Evolutionary conservation across 1,284 basidiomycete species (phyloP), one percentile per base, ranked within the genome.

Genomic region (Tilletia walkeri): DNA sequence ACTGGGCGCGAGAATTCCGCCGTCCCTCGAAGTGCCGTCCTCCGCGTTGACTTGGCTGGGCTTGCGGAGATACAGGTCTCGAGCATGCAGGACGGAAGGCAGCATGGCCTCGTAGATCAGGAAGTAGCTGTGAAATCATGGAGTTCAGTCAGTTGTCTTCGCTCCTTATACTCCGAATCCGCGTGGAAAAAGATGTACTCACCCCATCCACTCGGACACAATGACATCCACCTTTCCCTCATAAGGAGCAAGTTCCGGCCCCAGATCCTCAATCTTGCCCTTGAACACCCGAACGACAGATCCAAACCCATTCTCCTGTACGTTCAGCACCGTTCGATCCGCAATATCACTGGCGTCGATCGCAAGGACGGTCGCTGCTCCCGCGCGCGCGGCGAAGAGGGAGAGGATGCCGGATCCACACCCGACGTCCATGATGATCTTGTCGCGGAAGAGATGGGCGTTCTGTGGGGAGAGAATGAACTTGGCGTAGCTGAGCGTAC

Each of bases 51-150:
- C 14, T 18, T 38, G 9, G 41, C 38, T 66, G 45, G 65, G 65
- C 53, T 87, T 86, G 56, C 53, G 53, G 14, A 98, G 87, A 85
- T 94, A 97, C 18, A 90, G 88, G 82, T 96, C 93, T 34, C 94
- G 88, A 0, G 95, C 95, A 70, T 87, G 86, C 10, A 99, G 86
- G 5, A 98, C 95, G 0, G 94, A 96, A 83, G 97, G 95, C 34
- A 98, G 88, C 95, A 98, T 98, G 61, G 91, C 93, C 85, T 99
- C 95, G 84, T 98, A 98, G 30, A 96, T 87, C 34, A 84, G 75
- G 54, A 80, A 83, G 74, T 80, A 84, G 69, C 80, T 53, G 70
- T 30, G 24, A 30, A 30, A 30, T 30, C 24, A 30, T 30, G 24
- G 24, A 30, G 1, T 30, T 30, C 24, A 30, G 24, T 30, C 24